phyloP scores from a whole-genome alignment of 805 yeast species.

The Sporopachydermia lactativora region DNA sequence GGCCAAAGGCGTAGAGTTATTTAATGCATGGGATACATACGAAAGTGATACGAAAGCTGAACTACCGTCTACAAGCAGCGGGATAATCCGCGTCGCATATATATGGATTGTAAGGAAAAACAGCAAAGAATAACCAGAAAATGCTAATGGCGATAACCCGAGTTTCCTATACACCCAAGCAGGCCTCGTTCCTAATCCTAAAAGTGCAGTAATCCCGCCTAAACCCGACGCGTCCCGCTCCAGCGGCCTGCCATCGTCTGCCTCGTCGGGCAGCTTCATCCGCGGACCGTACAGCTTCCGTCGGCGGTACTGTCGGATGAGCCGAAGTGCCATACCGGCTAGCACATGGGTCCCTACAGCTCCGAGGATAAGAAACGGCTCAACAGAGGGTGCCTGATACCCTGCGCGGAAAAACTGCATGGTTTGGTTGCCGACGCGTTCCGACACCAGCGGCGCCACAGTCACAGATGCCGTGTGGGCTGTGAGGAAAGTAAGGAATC shows the following conservation, averaged over 20 bases:
- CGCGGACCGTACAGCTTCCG: conserved; percentile 12
- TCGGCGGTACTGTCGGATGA: conserved; percentile 18
- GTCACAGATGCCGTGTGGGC: conserved; percentile 43
- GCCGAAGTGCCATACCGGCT: conserved; percentile 35
- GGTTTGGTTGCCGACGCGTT: conserved; percentile 32
- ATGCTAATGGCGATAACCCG: conserved; percentile 42
- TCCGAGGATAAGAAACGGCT: conserved; percentile 30
- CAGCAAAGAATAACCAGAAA: conserved; percentile 43
- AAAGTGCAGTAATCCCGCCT: conserved; percentile 43
- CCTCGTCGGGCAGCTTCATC: conserved; percentile 12
- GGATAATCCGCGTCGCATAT: conserved; percentile 31
- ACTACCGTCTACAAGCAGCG: conserved; percentile 45
- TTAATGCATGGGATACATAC: conserved; percentile 30
- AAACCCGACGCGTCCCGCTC: conserved; percentile 37
- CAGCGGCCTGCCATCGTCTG: conserved; percentile 12
- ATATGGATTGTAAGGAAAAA: conserved; percentile 34
- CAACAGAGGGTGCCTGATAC: conserved; percentile 40
- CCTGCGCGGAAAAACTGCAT: conserved; percentile 45
- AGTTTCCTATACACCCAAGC: conserved; percentile 28
- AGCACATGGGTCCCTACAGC: conserved; percentile 32
- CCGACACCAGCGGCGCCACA: conserved; percentile 35
- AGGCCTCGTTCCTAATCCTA: conserved; percentile 40
- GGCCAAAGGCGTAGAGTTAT: conserved; percentile 17
- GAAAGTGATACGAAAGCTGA: conserved; percentile 38
- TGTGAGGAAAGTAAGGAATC: conserved; percentile 38